A percentile compares a stretch with the other conserved stretches of the same genome.
Evolutionary conservation across 495 filamentous ascomycete species (phyloP).

Genomic region (Clohesyomyces aquaticus): DNA sequence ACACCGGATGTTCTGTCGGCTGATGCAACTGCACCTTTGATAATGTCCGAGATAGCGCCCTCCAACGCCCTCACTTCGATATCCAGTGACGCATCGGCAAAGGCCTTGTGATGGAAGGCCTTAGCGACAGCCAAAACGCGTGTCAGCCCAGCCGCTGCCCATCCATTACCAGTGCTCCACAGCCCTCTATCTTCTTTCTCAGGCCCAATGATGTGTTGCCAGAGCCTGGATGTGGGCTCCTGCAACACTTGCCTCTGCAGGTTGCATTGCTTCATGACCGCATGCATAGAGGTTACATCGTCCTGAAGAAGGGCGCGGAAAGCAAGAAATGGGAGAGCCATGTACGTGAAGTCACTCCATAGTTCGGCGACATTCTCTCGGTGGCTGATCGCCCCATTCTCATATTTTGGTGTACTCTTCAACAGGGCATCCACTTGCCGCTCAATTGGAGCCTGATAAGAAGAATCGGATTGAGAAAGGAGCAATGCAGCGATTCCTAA

Average conservation of each 20-base stretch:
- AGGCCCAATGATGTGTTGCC: slow-evolving; percentile 56
- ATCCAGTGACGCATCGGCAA: slow-evolving; percentile 40
- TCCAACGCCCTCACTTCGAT: too few relatives aligned
- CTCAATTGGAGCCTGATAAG: slow-evolving; percentile 43
- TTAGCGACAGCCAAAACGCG: slow-evolving; percentile 55
- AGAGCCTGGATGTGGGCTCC: slow-evolving; percentile 42
- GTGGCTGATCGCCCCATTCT: slow-evolving; percentile 58
- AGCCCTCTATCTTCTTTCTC: slow-evolving; percentile 50
- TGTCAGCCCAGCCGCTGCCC: slow-evolving; percentile 56
- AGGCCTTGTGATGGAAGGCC: slow-evolving; percentile 39
- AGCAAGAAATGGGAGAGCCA: slow-evolving; percentile 58
- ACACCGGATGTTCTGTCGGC: slow-evolving; percentile 48
- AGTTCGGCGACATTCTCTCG: slow-evolving; percentile 52
- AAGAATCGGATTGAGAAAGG: slow-evolving; percentile 49
- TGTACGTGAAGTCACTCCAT: slow-evolving; percentile 58
- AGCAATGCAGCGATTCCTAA: slow-evolving; percentile 54
- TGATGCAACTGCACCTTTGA: slow-evolving; percentile 52
- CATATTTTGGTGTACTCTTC: slow-evolving; percentile 50
- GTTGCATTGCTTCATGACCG: slow-evolving; percentile 50
- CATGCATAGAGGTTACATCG: slow-evolving; percentile 45
- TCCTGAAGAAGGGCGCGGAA: slow-evolving; percentile 53
- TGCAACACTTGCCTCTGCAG: slow-evolving; percentile 52
- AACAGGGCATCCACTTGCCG: slow-evolving; percentile 48
- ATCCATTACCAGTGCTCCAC: slow-evolving; percentile 59
- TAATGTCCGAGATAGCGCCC: slow-evolving; percentile 50